Base-by-base conservation (phyloP, 1,284 basidiomycete genomes). In the Puccinia horiana region DNA sequence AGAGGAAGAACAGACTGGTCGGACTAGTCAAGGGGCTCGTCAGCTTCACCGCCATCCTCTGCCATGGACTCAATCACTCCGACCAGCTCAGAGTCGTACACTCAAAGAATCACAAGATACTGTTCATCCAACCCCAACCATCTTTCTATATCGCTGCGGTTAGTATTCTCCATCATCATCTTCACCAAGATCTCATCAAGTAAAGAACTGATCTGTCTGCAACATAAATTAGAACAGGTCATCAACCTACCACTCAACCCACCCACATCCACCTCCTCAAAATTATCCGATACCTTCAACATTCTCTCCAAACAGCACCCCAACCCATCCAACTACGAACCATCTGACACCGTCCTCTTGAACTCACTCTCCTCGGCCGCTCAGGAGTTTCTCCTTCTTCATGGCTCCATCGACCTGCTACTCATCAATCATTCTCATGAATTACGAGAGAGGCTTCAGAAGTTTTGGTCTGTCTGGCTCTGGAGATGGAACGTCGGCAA, bases 401-500 rank as follows among this genome's bases (percentile, higher is more conserved):
- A 74, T 74, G 79, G 79, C 2, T 73, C 69, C 37, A 74, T 81
- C 35, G 29, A 26, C 26, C 3, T 23, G 29, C 54, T 63, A 4
- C 47, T 44, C 20, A 44, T 32, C 70, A 73, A 47, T 58, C 2
- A 74, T 40, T 54, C 42, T 11, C 40, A 81, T 18, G n/a, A 44
- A n/a, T 35, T 81, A 29, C 54, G 73, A 23, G 58, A 81, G 23
- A 29, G 32, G 37, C 63, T 81, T 26, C 70, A 81, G 35, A 74
- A 65, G 40, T 81, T 81, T 32, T 81, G 79, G 79, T 70, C 63
- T 14, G 79, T 81, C 26, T 75, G 79, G 79, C 47, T 81, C 23
- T 74, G 79, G 79, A 70, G 79, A 52, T 81, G 79, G 79, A 73
- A 75, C 63, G 69, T 81, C 44, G 69, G 70, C n/a, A 73, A 74